These are phyloP conservation scores for Halophytophthora polymorphica DNA, from an alignment of 352 stramenopile species.

Conservation along the genomic window DNA sequence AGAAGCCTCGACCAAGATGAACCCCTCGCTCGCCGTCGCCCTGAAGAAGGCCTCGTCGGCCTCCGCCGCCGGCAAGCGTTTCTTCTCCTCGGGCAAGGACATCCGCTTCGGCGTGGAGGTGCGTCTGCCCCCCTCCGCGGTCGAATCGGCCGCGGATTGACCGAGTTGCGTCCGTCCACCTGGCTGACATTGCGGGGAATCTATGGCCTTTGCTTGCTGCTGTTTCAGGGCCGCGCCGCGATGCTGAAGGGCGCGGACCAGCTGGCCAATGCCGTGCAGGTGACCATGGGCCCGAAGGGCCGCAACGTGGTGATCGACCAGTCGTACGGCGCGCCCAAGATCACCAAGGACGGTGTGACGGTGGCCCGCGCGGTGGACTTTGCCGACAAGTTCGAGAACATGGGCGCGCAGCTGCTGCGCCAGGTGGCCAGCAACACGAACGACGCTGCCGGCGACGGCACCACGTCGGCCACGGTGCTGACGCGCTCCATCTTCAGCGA, in stretches of 20 bases:
- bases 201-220: not conserved
- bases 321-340: conserved; percentile 80
- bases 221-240: conserved; percentile 87
- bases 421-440: conserved; percentile 98
- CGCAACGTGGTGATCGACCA: conserved; percentile 99
- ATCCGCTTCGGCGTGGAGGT: conserved; percentile 98
- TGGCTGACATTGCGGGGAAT: too few relatives aligned
- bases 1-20: conserved; percentile 40
- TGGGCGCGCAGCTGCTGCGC: conserved; percentile 63
- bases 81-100: conserved; percentile 94
- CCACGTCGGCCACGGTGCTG: conserved; percentile 98
- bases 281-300: conserved; percentile 99
- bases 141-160: not conserved
- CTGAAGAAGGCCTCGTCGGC: conserved; percentile 60
- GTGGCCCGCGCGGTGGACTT: conserved; percentile 78
- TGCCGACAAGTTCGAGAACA: conserved; percentile 81
- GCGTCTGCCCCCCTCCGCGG: not conserved
- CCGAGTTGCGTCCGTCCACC: too few relatives aligned
- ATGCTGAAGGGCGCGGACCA: conserved; percentile 99
- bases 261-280: conserved; percentile 98
- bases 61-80: conserved; percentile 45
- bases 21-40: conserved; percentile 58
- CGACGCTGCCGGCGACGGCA: conserved; percentile 99
- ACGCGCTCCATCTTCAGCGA: conserved; percentile 98
- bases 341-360: conserved; percentile 81